A percentile compares a stretch with the other conserved stretches of the same genome.
These are phyloP conservation scores for Plasmodium falciparum DNA, from an alignment of 169 alveolate species.

Conservation along the genomic window DNA sequence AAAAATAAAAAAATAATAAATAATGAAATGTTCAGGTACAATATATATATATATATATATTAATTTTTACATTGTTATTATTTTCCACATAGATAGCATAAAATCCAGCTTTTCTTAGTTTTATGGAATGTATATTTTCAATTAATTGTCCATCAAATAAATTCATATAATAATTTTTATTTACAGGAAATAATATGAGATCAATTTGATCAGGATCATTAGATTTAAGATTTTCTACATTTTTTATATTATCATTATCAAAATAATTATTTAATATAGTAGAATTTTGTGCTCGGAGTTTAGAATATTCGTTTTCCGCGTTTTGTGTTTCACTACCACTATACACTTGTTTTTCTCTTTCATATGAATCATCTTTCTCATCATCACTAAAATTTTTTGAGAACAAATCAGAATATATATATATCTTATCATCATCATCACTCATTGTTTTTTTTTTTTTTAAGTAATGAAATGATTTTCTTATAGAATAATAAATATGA, in stretches of 20 bases:
- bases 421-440: constrained; percentile 48
- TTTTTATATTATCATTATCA: constrained; percentile 13
- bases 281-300: constrained; percentile 53
- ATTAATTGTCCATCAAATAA: constrained; percentile 51
- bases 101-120: constrained; percentile 47
- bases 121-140: constrained; percentile 36
- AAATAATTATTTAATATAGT: constrained; percentile 67
- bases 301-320: constrained; percentile 71
- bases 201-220: constrained; percentile 2
- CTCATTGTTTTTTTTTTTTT: constrained; percentile 12
- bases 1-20: background rate
- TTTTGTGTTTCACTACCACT: background rate
- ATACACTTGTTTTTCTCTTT: constrained; percentile 15
- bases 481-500: background rate
- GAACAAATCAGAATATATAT: constrained; percentile 44
- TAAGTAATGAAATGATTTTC: background rate
- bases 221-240: background rate
- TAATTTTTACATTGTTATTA: constrained; percentile 20
- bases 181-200: constrained; percentile 19
- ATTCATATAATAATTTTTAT: constrained; percentile 21
- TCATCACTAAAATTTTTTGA: constrained; percentile 24
- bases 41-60: constrained; percentile 3
- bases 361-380: constrained; percentile 24
- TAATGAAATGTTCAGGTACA: background rate
- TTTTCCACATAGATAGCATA: constrained; percentile 59